phyloP scores from a whole-genome alignment of 108 stramenopile species.

The Stephanodiscus minutulus region DNA sequence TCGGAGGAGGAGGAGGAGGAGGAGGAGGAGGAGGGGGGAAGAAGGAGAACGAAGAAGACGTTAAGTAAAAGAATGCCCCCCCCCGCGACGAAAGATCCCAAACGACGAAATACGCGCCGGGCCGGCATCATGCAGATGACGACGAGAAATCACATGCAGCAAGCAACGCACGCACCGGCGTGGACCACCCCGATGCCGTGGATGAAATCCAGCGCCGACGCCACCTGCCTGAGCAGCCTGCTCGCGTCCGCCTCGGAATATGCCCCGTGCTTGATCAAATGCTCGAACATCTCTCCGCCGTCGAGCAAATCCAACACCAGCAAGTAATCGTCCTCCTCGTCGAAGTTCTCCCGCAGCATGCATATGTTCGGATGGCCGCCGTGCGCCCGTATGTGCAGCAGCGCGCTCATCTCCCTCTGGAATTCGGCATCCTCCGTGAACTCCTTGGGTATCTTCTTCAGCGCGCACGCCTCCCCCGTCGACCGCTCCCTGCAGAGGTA shows the following conservation, averaged over 20 bases:
- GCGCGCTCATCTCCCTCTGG: conserved; percentile 78
- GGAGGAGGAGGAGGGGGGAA: too few relatives aligned
- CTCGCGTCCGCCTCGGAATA: conserved; percentile 84
- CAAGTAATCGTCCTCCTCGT: conserved; percentile 63
- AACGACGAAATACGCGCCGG: too few relatives aligned
- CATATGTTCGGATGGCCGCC: conserved; percentile 85
- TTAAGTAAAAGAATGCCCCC: neutral
- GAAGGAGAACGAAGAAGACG: conserved; percentile 1
- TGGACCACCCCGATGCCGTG: conserved; percentile 49
- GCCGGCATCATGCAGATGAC: too few relatives aligned
- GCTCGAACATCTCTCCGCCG: conserved; percentile 85
- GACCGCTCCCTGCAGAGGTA: conserved; percentile 56
- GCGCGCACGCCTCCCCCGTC: conserved; percentile 60
- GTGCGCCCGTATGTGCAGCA: conserved; percentile 66
- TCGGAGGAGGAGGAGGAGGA: too few relatives aligned
- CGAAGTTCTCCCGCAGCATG: conserved; percentile 65
- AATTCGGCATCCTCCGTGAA: conserved; percentile 71
- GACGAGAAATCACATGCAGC: neutral
- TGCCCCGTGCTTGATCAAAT: conserved; percentile 74
- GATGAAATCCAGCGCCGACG: conserved; percentile 38
- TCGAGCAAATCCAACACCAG: conserved; percentile 71
- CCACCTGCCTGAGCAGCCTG: conserved; percentile 53
- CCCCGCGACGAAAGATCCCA: neutral
- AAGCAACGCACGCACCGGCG: conserved; percentile 40
- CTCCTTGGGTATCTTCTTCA: conserved; percentile 82